Evolutionary conservation across 495 filamentous ascomycete genomes (phyloP).

Genomic region (Cryomyces antarcticus): DNA sequence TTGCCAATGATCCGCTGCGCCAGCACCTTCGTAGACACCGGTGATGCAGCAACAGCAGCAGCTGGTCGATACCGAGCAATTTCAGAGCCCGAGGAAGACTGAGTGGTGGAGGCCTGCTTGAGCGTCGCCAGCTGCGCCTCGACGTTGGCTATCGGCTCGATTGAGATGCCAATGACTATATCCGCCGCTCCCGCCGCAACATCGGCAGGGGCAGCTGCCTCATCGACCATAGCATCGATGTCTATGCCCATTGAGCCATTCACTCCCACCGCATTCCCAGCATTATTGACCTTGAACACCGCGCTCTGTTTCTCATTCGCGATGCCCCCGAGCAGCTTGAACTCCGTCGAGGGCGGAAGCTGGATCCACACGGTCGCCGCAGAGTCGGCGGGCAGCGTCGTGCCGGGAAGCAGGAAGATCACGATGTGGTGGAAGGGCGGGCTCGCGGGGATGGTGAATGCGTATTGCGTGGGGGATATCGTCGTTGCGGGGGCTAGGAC

Average conservation of each 20-base stretch:
- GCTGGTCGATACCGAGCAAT: neutral
- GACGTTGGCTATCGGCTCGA: constrained; percentile 61
- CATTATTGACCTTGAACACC: constrained; percentile 45
- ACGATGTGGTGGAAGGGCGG: constrained; percentile 58
- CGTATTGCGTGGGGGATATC: constrained; percentile 44
- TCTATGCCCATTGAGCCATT: constrained; percentile 7
- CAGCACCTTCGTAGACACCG: constrained; percentile 45
- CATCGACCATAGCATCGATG: constrained; percentile 24
- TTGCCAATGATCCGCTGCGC: constrained; percentile 88
- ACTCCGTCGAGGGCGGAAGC: constrained; percentile 33
- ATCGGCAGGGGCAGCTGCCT: constrained; percentile 3
- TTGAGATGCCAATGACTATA: constrained; percentile 57
- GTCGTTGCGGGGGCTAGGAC: constrained; percentile 40
- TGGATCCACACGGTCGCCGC: constrained; percentile 81
- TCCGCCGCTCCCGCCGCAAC: constrained; percentile 8
- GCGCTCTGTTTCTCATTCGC: constrained; percentile 75
- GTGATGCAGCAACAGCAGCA: constrained; percentile 1
- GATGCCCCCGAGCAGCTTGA: constrained; percentile 71
- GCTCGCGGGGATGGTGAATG: constrained; percentile 37
- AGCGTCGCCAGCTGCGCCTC: constrained; percentile 41
- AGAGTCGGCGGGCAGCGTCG: constrained; percentile 47
- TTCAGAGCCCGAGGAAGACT: constrained; percentile 12
- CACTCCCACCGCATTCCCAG: constrained; percentile 1
- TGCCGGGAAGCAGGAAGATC: constrained; percentile 74
- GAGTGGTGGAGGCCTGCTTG: constrained; percentile 14